These are phyloP conservation scores for Pythium phragmitis DNA, from an alignment of 352 stramenopile species.

Conservation along the genomic window DNA sequence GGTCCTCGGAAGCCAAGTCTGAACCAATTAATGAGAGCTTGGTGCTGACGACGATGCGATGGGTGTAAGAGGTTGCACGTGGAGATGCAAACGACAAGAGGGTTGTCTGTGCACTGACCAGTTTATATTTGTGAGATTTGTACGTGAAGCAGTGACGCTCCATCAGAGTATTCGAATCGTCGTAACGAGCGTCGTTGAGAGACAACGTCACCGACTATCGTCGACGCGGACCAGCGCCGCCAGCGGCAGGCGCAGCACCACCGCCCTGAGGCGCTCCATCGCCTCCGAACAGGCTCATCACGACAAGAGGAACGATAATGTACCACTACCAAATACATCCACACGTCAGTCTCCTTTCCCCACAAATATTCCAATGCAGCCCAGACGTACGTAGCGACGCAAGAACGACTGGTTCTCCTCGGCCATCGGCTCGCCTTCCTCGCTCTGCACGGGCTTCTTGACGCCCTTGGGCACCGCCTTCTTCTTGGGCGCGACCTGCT, in stretches of 20 bases:
- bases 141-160: no score
- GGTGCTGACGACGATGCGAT: no score
- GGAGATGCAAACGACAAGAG: no score
- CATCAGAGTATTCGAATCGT: no score
- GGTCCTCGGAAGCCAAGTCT: no score
- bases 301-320: constrained; percentile 74
- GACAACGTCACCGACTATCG: constrained; percentile 30
- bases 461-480: constrained; percentile 69
- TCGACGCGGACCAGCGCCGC: constrained; percentile 33
- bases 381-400: constrained; percentile 75
- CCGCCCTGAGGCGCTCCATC: constrained; percentile 24
- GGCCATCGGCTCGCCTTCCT: constrained; percentile 56
- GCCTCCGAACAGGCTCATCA: constrained; percentile 72
- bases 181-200: not conserved
- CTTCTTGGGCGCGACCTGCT: constrained; percentile 57
- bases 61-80: no score
- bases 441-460: constrained; percentile 59
- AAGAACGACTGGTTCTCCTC: constrained; percentile 81
- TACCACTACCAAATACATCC: constrained; percentile 60
- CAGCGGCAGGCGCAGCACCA: constrained; percentile 39
- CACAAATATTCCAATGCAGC: not conserved
- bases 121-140: no score
- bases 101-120: no score
- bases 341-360: not conserved
- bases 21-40: no score